Percentiles rank a stretch among this genome's conserved stretches.
phyloP scores from a whole-genome alignment of 2,329 filamentous ascomycete genomes.

The Botrytis deweyae region DNA sequence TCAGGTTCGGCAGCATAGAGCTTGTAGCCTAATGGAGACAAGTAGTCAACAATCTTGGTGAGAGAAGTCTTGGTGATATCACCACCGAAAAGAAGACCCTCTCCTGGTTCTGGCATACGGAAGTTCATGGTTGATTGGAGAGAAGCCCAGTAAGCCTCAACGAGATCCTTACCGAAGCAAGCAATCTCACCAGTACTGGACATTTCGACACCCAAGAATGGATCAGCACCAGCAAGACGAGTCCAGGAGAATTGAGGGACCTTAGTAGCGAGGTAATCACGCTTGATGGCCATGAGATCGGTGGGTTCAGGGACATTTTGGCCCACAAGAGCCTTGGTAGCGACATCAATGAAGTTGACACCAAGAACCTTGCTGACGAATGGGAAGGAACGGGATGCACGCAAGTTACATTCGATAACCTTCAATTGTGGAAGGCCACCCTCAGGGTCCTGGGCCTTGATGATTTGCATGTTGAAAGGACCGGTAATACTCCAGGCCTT shows the following conservation, averaged over 20 bases:
- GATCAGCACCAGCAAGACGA: conserved; percentile 92
- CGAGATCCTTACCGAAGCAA: conserved; percentile 92
- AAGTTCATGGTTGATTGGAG: conserved; percentile 99
- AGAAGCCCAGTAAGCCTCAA: conserved; percentile 97
- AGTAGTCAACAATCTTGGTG: conserved; percentile 77
- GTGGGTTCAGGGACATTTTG: conserved; percentile 79
- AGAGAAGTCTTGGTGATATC: conserved; percentile 71
- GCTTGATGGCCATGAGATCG: conserved; percentile 86
- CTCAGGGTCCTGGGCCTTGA: conserved; percentile 79
- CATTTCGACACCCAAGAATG: conserved; percentile 98
- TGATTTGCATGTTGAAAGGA: conserved; percentile 99
- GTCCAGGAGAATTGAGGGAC: conserved; percentile 99
- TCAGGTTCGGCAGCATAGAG: conserved; percentile 80
- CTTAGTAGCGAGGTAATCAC: conserved; percentile 93
- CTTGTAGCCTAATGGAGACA: conserved; percentile 90
- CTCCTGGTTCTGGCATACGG: conserved; percentile 89
- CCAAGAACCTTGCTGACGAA: conserved; percentile 97
- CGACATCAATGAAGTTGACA: conserved; percentile 93
- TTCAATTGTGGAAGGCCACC: conserved; percentile 77
- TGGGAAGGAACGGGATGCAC: conserved; percentile 95
- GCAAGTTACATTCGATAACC: conserved; percentile 98
- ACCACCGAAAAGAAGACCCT: conserved; percentile 93
- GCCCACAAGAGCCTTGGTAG: conserved; percentile 83
- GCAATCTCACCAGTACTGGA: conserved; percentile 95
- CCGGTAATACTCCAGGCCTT: conserved; percentile 97